These are phyloP conservation scores for Periglandula ipomoeae DNA, from an alignment of 2,329 filamentous ascomycete genomes.

Conservation along the genomic window DNA sequence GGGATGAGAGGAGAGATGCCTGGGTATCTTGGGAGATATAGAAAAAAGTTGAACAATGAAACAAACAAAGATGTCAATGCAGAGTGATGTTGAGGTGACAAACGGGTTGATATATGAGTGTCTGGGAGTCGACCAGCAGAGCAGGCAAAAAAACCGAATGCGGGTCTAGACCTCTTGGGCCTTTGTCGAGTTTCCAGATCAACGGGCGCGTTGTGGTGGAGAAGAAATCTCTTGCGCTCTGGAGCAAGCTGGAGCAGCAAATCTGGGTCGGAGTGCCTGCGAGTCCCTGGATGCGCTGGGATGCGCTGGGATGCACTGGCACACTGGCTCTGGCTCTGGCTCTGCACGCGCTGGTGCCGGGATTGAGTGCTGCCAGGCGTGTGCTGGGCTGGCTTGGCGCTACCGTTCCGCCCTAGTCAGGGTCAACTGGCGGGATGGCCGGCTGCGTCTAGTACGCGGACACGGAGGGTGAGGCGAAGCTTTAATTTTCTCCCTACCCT, in stretches of 20 bases:
- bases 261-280: constrained; percentile 5
- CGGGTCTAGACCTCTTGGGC: neutral
- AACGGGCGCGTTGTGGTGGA: neutral
- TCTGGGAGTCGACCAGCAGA: neutral
- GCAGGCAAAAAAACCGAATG: neutral
- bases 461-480: neutral
- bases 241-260: constrained; percentile 5
- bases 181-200: neutral
- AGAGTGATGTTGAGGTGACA: neutral
- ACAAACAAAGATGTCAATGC: neutral
- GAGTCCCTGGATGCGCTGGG: neutral
- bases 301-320: neutral
- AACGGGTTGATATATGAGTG: constrained; percentile 2
- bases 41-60: neutral
- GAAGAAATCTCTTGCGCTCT: neutral
- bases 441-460: neutral
- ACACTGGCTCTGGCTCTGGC: neutral
- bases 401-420: neutral
- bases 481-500: neutral
- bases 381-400: neutral
- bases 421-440: neutral
- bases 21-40: neutral
- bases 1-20: neutral
- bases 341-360: no score
- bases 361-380: no score